These are phyloP conservation scores for Candida schatavii DNA, from an alignment of 805 yeast species.

Conservation along the genomic window DNA sequence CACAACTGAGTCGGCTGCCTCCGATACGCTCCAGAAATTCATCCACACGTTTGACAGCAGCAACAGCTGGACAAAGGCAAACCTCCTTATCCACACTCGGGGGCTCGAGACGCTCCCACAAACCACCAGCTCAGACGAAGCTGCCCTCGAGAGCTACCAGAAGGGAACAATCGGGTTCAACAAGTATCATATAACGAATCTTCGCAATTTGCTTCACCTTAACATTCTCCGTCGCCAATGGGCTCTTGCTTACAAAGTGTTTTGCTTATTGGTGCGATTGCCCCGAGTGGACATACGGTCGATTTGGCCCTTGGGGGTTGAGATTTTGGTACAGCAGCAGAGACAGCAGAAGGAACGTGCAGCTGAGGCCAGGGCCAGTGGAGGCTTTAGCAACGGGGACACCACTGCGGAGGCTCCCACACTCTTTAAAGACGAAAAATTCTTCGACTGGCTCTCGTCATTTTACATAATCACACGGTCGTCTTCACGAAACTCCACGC, in stretches of 20 bases:
- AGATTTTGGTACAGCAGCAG: constrained; percentile 37
- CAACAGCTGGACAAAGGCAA: constrained; percentile 16
- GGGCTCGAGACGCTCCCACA: constrained; percentile 24
- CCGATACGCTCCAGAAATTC: constrained; percentile 5
- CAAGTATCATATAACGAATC: constrained; percentile 28
- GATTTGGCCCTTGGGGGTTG: constrained; percentile 65
- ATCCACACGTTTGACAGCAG: constrained; percentile 18
- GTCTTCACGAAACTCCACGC: constrained; percentile 6
- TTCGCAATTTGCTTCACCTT: constrained; percentile 48
- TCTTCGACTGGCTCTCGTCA: constrained; percentile 36
- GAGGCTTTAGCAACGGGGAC: too few species aligned
- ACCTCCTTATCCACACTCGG: constrained; percentile 17
- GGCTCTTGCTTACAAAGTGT: constrained; percentile 52
- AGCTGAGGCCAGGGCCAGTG: too few species aligned
- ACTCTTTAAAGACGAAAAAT: constrained; percentile 24
- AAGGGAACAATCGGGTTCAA: constrained; percentile 6
- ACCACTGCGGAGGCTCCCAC: background rate
- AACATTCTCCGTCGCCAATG: constrained; percentile 50
- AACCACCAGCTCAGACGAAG: background rate
- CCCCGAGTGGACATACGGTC: constrained; percentile 51
- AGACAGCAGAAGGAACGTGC: constrained; percentile 3
- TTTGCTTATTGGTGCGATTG: constrained; percentile 47
- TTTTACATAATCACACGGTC: constrained; percentile 17
- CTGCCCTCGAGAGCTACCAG: constrained; percentile 6
- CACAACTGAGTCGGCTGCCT: background rate